phyloP scores from a whole-genome alignment of 495 filamentous ascomycete genomes.

The Letharia columbiana region DNA sequence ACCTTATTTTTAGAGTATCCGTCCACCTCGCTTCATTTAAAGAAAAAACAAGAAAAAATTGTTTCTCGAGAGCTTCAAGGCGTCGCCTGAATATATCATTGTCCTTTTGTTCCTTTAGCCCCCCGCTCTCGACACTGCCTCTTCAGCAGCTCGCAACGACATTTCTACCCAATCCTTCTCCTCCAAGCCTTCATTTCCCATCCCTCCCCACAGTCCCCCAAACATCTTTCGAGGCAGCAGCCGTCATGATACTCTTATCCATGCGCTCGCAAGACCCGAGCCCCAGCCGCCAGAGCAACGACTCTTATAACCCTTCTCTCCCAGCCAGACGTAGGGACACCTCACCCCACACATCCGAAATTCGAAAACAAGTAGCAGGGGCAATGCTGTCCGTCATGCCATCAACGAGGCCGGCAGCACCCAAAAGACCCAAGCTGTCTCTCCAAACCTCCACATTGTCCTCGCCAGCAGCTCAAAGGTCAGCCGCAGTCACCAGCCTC shows the following conservation, averaged over 20 bases:
- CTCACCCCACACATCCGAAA: constrained; percentile 22
- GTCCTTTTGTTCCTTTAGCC: neutral
- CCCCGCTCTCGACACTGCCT: constrained; percentile 6
- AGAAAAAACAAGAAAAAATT: neutral
- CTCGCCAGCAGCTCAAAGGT: constrained; percentile 42
- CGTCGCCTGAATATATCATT: neutral
- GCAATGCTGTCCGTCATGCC: constrained; percentile 25
- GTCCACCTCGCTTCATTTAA: no score
- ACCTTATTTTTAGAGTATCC: no score
- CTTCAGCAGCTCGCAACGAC: constrained; percentile 5
- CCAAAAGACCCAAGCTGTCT: constrained; percentile 66
- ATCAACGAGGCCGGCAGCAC: constrained; percentile 33
- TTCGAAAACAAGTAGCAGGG: constrained; percentile 19
- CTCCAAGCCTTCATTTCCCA: constrained; percentile 2
- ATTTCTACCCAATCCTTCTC: neutral
- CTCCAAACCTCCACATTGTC: constrained; percentile 59
- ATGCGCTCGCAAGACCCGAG: constrained; percentile 24
- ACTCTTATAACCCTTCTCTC: neutral
- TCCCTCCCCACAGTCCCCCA: neutral
- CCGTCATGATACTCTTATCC: constrained; percentile 26
- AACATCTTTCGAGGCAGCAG: constrained; percentile 4
- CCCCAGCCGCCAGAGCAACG: constrained; percentile 19
- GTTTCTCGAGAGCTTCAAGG: neutral
- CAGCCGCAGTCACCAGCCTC: constrained; percentile 46
- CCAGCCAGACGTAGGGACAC: constrained; percentile 19